phyloP scores from a whole-genome alignment of 371 early-diverging fungal genomes.

The Mortierella sp. region DNA sequence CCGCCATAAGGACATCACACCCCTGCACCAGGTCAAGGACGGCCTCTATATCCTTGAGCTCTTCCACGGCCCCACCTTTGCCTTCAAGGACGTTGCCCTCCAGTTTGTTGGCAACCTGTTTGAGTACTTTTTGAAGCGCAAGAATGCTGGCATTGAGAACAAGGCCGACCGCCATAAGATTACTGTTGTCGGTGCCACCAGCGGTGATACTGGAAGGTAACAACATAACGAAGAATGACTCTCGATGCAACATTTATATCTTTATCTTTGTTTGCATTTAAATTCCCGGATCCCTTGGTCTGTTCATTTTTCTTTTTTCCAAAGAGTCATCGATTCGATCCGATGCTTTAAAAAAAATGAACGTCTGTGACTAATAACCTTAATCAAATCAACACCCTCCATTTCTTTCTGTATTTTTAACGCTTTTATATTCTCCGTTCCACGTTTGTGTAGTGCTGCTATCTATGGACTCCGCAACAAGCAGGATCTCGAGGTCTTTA shows the following conservation, averaged over 20 bases:
- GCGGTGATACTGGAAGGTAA: conserved; percentile 96
- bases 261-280: neutral
- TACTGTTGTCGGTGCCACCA: conserved; percentile 97
- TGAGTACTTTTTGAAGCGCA: conserved; percentile 93
- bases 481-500: conserved; percentile 92
- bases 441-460: conserved; percentile 83
- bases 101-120: conserved; percentile 98
- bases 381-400: conserved; percentile 24
- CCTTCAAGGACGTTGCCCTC: conserved; percentile 98
- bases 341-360: neutral
- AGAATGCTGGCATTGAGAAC: conserved; percentile 68
- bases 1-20: conserved; percentile 82
- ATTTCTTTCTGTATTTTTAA: neutral
- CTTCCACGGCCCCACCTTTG: conserved; percentile 98
- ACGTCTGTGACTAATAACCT: conserved; percentile 53
- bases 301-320: neutral
- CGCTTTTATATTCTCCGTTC: neutral
- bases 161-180: conserved; percentile 70
- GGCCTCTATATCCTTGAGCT: conserved; percentile 89
- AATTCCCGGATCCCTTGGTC: conserved; percentile 18
- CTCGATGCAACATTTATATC: neutral
- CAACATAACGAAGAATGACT: no score
- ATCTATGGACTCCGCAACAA: conserved; percentile 97
- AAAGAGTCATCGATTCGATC: neutral
- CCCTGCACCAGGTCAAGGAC: conserved; percentile 79